Evolutionary conservation across 192 early-diverging fungal genomes (phyloP).

Genomic region (Backusella australiensis): DNA sequence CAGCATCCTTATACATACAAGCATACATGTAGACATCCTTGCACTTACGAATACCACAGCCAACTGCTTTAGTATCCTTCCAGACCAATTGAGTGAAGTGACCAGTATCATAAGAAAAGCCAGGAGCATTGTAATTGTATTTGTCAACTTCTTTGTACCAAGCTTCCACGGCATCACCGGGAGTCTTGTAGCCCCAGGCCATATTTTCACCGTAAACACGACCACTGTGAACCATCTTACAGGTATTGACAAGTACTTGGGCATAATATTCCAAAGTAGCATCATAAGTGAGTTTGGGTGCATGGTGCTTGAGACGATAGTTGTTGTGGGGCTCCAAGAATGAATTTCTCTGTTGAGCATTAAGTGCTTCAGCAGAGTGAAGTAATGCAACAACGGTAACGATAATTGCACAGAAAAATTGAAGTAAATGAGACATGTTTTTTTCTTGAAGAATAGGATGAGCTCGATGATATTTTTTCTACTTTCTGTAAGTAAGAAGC

Average conservation of each 20-base stretch:
- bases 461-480: background rate
- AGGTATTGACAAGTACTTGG: slow-evolving; percentile 38
- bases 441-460: background rate
- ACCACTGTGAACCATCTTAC: slow-evolving; percentile 42
- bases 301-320: slow-evolving; percentile 37
- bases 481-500: background rate
- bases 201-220: slow-evolving; percentile 45
- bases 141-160: slow-evolving; percentile 46
- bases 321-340: slow-evolving; percentile 44
- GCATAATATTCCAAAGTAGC: slow-evolving; percentile 32
- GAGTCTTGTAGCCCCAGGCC: slow-evolving; percentile 39
- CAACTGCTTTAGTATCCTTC: slow-evolving; percentile 29
- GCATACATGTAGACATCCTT: slow-evolving; percentile 39
- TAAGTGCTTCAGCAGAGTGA: background rate
- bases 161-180: slow-evolving; percentile 26
- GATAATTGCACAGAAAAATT: background rate
- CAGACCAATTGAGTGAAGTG: slow-evolving; percentile 50
- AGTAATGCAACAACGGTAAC: background rate
- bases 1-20: slow-evolving; percentile 31
- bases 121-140: slow-evolving; percentile 45
- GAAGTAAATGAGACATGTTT: background rate
- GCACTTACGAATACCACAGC: slow-evolving; percentile 33
- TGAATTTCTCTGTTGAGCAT: background rate
- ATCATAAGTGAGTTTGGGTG: slow-evolving; percentile 40
- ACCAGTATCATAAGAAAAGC: slow-evolving; percentile 36